These are phyloP conservation scores for Aspergillus flavus DNA, from an alignment of 2,329 filamentous ascomycete genomes.

Conservation along the genomic window DNA sequence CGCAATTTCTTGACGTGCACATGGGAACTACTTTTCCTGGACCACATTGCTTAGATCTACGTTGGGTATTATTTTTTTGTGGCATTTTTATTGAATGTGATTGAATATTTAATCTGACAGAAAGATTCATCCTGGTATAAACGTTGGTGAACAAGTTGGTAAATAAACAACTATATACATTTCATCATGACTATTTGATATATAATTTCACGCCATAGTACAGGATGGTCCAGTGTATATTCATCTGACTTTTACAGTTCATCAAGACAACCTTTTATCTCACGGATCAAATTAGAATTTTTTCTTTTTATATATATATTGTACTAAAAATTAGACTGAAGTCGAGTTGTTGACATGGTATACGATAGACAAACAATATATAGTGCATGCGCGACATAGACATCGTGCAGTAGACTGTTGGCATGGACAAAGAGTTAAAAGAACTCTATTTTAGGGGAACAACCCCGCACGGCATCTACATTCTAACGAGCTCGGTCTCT, in stretches of 20 bases:
- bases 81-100: too few species aligned
- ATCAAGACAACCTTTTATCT: background rate
- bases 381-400: background rate
- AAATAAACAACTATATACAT: too few species aligned
- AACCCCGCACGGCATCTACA: background rate
- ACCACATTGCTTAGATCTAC: too few species aligned
- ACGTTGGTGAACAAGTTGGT: too few species aligned
- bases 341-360: background rate
- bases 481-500: background rate
- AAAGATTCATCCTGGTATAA: too few species aligned
- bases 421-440: background rate
- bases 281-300: too few species aligned
- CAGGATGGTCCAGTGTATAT: too few species aligned
- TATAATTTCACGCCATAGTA: background rate
- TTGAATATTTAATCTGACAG: too few species aligned
- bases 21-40: too few species aligned
- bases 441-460: background rate
- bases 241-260: background rate
- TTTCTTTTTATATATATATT: background rate
- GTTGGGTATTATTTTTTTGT: too few species aligned
- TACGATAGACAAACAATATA: background rate
- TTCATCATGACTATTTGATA: background rate
- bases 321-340: background rate
- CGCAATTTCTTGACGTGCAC: too few species aligned
- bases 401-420: too few species aligned